phyloP scores from a whole-genome alignment of 305 asterid genomes.

The Fraxinus albicans region DNA sequence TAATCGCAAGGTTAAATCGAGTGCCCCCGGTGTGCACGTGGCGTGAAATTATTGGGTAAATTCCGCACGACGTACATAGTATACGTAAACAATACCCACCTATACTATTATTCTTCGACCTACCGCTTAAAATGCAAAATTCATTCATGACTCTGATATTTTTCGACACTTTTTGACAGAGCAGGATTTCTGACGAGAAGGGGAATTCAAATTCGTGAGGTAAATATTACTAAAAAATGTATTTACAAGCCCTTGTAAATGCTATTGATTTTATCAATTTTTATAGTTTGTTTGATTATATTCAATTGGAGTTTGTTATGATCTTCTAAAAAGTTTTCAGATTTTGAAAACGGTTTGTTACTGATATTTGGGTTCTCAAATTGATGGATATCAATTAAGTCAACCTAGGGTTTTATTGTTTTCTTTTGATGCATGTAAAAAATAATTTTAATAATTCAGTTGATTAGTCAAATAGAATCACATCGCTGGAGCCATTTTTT shows the following conservation, averaged over 20 bases:
- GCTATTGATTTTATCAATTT: background rate
- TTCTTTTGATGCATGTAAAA: background rate
- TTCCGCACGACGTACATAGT: background rate
- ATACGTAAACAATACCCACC: background rate
- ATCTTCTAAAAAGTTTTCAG: background rate
- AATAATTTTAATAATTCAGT: background rate
- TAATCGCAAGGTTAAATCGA: background rate
- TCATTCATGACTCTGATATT: background rate
- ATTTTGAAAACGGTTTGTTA: background rate
- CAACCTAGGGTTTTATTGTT: background rate
- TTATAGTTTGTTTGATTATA: background rate
- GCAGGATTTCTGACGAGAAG: background rate
- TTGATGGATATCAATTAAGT: background rate
- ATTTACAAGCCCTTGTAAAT: background rate
- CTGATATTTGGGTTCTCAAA: background rate
- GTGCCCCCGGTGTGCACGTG: background rate
- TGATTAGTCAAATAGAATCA: background rate
- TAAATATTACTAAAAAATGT: background rate
- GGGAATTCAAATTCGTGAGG: background rate
- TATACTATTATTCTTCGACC: background rate
- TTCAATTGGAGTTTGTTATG: background rate
- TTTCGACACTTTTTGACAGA: background rate
- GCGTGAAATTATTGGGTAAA: background rate
- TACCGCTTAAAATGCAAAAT: background rate
- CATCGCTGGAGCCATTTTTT: background rate